These are phyloP conservation scores for Suillus subaureus DNA, from an alignment of 768 basidiomycete genomes.

Conservation along the genomic window DNA sequence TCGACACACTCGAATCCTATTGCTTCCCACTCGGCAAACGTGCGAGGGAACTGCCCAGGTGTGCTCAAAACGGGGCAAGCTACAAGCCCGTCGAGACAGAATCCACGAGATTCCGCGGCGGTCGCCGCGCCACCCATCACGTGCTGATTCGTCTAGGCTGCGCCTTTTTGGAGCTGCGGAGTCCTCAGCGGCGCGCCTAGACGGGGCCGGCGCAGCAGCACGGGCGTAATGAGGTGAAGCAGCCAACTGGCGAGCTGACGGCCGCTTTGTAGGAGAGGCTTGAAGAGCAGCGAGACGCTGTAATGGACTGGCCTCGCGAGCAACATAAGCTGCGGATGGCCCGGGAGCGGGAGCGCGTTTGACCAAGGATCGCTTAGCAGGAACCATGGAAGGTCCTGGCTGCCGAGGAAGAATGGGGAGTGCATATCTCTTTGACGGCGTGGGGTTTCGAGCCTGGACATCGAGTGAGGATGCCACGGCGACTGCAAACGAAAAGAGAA, in stretches of 20 bases:
- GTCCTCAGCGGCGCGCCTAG: slow-evolving; percentile 5
- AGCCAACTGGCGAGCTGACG: not conserved
- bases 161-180: slow-evolving; percentile 9
- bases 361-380: not conserved
- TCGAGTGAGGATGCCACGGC: not conserved
- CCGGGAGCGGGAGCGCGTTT: not conserved
- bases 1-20: slow-evolving; percentile 34
- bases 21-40: slow-evolving; percentile 16
- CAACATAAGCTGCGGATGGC: not conserved
- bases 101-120: slow-evolving; percentile 17
- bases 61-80: slow-evolving; percentile 24
- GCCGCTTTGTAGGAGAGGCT: slow-evolving; percentile 7
- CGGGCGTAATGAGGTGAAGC: slow-evolving; percentile 6
- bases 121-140: slow-evolving; percentile 15
- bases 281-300: not conserved
- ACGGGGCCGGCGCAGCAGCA: not conserved
- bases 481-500: slow-evolving; percentile 6
- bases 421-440: slow-evolving; percentile 10
- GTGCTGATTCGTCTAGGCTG: slow-evolving; percentile 17
- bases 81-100: slow-evolving; percentile 22
- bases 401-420: slow-evolving; percentile 6
- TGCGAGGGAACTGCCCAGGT: slow-evolving; percentile 12
- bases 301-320: not conserved
- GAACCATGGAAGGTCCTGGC: not conserved
- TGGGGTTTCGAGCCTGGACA: slow-evolving; percentile 6